Evolutionary conservation across 441 rosid genomes (phyloP).

Genomic region (Hura crepitans): DNA sequence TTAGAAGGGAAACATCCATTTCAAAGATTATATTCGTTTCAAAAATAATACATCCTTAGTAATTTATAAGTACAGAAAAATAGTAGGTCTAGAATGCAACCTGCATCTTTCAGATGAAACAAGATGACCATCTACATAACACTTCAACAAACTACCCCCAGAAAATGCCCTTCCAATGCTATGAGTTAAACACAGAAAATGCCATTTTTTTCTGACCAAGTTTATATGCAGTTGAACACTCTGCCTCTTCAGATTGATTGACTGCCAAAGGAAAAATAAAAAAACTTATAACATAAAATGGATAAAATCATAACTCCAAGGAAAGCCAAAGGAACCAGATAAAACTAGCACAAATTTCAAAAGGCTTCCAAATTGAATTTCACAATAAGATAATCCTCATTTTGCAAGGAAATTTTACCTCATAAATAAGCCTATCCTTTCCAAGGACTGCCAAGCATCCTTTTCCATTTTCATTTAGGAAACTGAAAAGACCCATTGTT

Average conservation of each 20-base stretch:
- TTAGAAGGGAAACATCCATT: conserved; percentile 10
- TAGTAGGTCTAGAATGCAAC: conserved; percentile 30
- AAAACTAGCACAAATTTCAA: conserved; percentile 1
- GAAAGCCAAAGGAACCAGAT: conserved; percentile 1
- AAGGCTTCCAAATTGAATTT: conserved; percentile 8
- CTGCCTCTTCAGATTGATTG: conserved; percentile 75
- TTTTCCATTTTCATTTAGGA: conserved; percentile 85
- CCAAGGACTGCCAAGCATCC: conserved; percentile 85
- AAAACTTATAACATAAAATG: conserved; percentile 19
- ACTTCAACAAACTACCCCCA: conserved; percentile 88
- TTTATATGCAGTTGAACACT: conserved; percentile 58
- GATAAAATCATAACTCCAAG: conserved; percentile 11
- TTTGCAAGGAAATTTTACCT: conserved; percentile 42
- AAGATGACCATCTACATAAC: conserved; percentile 84
- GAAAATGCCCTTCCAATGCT: conserved; percentile 96
- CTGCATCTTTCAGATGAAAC: conserved; percentile 99
- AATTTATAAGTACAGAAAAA: conserved; percentile 10
- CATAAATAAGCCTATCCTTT: conserved; percentile 68
- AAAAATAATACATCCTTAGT: conserved; percentile 4
- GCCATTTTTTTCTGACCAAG: conserved; percentile 82
- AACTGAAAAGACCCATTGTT: conserved; percentile 88
- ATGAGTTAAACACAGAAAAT: conserved; percentile 89
- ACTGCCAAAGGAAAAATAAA: conserved; percentile 52
- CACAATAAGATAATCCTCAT: conserved; percentile 7
- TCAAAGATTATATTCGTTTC: conserved; percentile 8